Base-by-base conservation (phyloP, 805 yeast species). In the Maudiozyma pseudohumilis region DNA sequence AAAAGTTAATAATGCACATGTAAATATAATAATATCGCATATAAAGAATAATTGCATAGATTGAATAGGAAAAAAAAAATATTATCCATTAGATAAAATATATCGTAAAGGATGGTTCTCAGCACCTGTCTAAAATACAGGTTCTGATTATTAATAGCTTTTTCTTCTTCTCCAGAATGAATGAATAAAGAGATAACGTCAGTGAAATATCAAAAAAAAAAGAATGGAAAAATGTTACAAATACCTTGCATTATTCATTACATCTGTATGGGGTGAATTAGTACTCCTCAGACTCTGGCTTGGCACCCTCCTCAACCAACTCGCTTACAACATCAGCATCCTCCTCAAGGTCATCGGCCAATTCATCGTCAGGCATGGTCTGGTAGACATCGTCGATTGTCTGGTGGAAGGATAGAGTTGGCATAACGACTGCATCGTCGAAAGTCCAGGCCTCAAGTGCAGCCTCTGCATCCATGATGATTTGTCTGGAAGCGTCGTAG, bases 371-470 rank as follows among this genome's bases (percentile, higher is more conserved):
- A 12, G 37, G 22, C 17, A 34, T 32, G 17, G 30, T 75, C 12
- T 66, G 74, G 53, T 72, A 69, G 42, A 65, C 74, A 28, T 79
- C 88, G 42, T 81, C 79, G 43, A 70, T 72, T 40, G 79, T 72
- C 52, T 80, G 85, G 57, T 82, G 85, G 67, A 85, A 76, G 13
- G 94, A 82, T 56, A 87, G 75, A 47, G 95, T 74, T 55, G 96
- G 96, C 74, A 85, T 88, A 56, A 89, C 94, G 46, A 78, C 88
- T 52, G 97, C 96, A 59, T 80, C 75, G 66, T 92, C 97, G 57
- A 88, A 74, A 52, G 97, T 92, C 98, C 98, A 89, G 45, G 86
- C 75, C 45, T 94, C 94, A 57, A 89, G 75, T 45, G 96, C 95
- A 52, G 79, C 80, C 72, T 89, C 98, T 51, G 94, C 92, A 64